Percentiles rank a stretch among this genome's conserved stretches.
Evolutionary conservation across 768 basidiomycete species (phyloP).

Genomic region (Pleurotus eryngii): DNA sequence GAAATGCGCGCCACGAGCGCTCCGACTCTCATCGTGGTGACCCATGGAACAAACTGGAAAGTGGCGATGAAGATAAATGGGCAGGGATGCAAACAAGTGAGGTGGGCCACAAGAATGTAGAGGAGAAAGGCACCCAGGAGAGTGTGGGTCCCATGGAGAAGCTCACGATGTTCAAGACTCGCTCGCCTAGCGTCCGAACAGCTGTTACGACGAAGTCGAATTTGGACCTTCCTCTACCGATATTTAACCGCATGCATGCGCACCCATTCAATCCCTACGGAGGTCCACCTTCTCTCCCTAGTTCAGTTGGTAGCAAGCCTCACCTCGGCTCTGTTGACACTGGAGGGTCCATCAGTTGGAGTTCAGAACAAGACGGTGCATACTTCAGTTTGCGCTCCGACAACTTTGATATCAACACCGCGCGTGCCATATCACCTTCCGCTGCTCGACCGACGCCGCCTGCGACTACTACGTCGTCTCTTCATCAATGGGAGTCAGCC

Average conservation of each 20-base stretch:
- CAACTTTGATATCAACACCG: constrained; percentile 33
- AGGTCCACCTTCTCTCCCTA: constrained; percentile 41
- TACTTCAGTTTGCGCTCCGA: constrained; percentile 47
- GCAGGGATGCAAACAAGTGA: constrained; percentile 30
- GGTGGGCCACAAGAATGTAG: constrained; percentile 7
- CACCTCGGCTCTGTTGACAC: constrained; percentile 44
- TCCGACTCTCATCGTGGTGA: constrained; percentile 42
- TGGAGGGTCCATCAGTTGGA: constrained; percentile 48
- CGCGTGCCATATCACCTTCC: constrained; percentile 48
- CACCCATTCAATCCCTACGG: constrained; percentile 61
- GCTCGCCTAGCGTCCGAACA: constrained; percentile 50
- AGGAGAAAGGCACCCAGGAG: constrained; percentile 38
- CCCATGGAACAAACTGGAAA: constrained; percentile 55
- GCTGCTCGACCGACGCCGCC: constrained; percentile 60
- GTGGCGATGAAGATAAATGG: constrained; percentile 45
- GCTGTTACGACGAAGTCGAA: constrained; percentile 40
- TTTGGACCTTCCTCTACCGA: constrained; percentile 38
- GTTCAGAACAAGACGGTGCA: constrained; percentile 44
- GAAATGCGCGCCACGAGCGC: constrained; percentile 38
- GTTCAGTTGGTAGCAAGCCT: constrained; percentile 24
- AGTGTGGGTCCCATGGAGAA: constrained; percentile 53
- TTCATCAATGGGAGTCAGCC: constrained; percentile 68
- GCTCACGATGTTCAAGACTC: constrained; percentile 68
- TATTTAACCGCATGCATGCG: constrained; percentile 29
- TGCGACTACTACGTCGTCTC: constrained; percentile 40